These are phyloP conservation scores for Vigna unguiculata DNA, from an alignment of 306 rosid species.

Conservation along the genomic window DNA sequence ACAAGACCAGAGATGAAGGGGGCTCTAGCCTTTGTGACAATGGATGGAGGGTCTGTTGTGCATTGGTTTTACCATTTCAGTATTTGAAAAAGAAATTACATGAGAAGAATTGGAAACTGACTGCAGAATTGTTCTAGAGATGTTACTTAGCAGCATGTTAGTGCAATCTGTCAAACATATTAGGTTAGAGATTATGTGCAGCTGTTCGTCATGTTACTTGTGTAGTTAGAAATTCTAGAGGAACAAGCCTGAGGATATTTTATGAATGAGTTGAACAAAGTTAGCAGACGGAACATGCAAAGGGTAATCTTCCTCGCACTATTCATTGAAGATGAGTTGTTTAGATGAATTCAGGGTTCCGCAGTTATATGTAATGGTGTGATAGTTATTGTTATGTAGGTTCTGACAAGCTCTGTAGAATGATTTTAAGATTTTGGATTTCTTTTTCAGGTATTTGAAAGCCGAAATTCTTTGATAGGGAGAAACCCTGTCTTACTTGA, in stretches of 20 bases:
- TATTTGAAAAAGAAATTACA: neutral
- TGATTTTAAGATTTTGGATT: neutral
- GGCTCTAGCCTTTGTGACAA: neutral
- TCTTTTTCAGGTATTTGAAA: neutral
- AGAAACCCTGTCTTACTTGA: neutral
- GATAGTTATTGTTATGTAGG: neutral
- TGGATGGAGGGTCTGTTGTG: neutral
- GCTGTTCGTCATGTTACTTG: neutral
- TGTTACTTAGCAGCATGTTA: neutral
- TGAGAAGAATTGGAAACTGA: neutral
- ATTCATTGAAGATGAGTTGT: neutral
- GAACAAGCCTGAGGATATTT: neutral
- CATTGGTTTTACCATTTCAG: neutral
- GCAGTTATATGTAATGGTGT: neutral
- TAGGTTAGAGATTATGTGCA: neutral
- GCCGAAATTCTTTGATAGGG: neutral
- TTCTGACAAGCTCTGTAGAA: neutral
- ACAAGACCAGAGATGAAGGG: neutral
- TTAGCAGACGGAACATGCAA: neutral
- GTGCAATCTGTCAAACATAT: no score
- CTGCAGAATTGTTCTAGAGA: neutral
- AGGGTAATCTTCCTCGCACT: neutral
- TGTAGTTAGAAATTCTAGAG: neutral
- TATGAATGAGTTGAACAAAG: neutral
- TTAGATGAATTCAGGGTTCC: neutral